A percentile compares a stretch with the other conserved stretches of the same genome.
These are phyloP conservation scores for Cytospora piceae DNA, from an alignment of 2,329 filamentous ascomycete genomes.

Conservation along the genomic window DNA sequence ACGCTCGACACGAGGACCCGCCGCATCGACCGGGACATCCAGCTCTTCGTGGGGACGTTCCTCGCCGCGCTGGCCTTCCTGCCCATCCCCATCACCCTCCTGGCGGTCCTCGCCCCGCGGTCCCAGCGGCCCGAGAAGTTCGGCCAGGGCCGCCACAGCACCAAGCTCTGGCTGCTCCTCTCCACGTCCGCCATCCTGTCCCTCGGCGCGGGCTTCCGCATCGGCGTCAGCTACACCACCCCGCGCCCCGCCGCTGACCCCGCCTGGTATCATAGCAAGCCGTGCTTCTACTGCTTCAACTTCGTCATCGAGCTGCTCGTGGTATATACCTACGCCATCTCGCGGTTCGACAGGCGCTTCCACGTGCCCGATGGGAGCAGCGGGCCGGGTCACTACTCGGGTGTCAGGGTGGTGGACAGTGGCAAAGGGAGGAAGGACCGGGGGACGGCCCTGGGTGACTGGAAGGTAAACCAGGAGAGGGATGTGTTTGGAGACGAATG, in stretches of 20 bases:
- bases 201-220: conserved; percentile 71
- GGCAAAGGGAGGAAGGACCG: not conserved
- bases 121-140: conserved; percentile 57
- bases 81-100: conserved; percentile 59
- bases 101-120: conserved; percentile 52
- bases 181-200: conserved; percentile 62
- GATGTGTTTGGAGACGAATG: conserved; percentile 33
- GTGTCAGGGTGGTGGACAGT: not conserved
- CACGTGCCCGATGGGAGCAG: conserved; percentile 45
- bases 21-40: conserved; percentile 62
- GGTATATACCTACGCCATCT: conserved; percentile 66
- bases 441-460: not conserved
- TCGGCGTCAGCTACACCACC: conserved; percentile 59
- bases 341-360: conserved; percentile 76
- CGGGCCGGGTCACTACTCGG: conserved; percentile 28
- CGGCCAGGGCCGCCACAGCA: conserved; percentile 67
- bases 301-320: conserved; percentile 75
- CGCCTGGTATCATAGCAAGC: conserved; percentile 72
- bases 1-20: conserved; percentile 58
- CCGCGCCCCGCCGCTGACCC: conserved; percentile 54
- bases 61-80: conserved; percentile 69
- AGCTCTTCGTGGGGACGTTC: conserved; percentile 64
- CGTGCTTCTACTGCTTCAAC: conserved; percentile 80
- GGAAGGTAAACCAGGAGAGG: conserved; percentile 33
- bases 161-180: conserved; percentile 69